Conservation (phyloP, 2,329 filamentous ascomycete genomes). For the Cytospora chrysosperma region DNA sequence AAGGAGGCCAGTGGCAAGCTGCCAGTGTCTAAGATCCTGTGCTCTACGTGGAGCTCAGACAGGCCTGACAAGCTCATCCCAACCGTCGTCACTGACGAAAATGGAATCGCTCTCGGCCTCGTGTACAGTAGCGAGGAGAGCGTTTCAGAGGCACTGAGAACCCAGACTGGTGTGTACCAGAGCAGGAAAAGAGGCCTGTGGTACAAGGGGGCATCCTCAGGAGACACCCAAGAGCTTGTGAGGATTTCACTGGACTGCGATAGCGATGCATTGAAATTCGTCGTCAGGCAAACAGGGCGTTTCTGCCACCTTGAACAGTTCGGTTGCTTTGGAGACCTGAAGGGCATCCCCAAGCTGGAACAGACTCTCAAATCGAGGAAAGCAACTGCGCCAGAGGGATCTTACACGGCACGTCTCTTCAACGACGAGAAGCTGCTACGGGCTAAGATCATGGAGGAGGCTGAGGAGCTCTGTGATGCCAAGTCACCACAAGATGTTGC, state of each 20-base stretch:
- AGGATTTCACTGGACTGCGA: slow-evolving; percentile 89
- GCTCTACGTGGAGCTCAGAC: slow-evolving; percentile 76
- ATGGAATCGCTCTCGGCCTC: slow-evolving; percentile 78
- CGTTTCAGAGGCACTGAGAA: slow-evolving; percentile 79
- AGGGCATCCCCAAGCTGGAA: slow-evolving; percentile 79
- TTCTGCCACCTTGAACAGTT: slow-evolving; percentile 95
- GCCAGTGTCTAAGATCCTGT: slow-evolving; percentile 68
- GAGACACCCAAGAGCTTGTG: slow-evolving; percentile 87
- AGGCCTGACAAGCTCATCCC: slow-evolving; percentile 80
- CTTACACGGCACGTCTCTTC: slow-evolving; percentile 92
- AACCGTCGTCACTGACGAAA: slow-evolving; percentile 88
- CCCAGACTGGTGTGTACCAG: slow-evolving; percentile 82
- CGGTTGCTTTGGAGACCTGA: slow-evolving; percentile 86
- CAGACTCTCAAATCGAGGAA: slow-evolving; percentile 83
- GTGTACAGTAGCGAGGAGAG: slow-evolving; percentile 95
- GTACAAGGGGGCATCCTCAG: slow-evolving; percentile 95
- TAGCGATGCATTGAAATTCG: slow-evolving; percentile 85
- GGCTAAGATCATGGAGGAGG: slow-evolving; percentile 98
- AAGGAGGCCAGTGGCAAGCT: slow-evolving; percentile 60
- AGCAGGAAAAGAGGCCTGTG: slow-evolving; percentile 93
- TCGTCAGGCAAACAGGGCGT: slow-evolving; percentile 83
- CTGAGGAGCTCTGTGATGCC: slow-evolving; percentile 89
- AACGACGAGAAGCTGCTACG: slow-evolving; percentile 84
- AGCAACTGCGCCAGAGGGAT: slow-evolving; percentile 77
- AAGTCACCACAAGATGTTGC: slow-evolving; percentile 79